Base-by-base conservation (phyloP, 2,329 filamentous ascomycete genomes). In the Aureobasidium sp. region DNA sequence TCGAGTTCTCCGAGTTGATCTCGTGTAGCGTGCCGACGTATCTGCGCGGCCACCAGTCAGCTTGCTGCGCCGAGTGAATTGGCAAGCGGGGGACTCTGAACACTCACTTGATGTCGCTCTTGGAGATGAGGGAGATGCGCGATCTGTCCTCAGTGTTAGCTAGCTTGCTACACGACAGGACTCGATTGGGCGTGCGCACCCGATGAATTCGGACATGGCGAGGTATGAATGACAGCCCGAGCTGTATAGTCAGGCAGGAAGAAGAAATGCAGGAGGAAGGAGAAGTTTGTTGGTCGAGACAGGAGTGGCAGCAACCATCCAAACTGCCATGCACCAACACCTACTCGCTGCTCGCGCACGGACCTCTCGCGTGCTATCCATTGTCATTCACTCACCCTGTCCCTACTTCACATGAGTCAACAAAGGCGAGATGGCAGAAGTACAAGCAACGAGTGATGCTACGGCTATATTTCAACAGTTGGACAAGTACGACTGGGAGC, bases 1-100 rank as follows among this genome's bases (percentile, higher is more conserved):
- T 97, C 50, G 93, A 95, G 69, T 91, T 89, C 76, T 96, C 92
- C 65, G 93, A 96, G 77, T 97, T 97, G 83, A 99, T 99, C 76
- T 97, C 90, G 78, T 97, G 91, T 58, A 99, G 86, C 60, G 89
- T 93, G 68, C 94, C 94, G 72, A 96, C 90, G 79, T 97, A 97
- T 77, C 92, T 97, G 71, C 63, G 64, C 12, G 17, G n/a, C 6
- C 44, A 14, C 49, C 35, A 50, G 45, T 62, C 40, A 58, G 63
- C 54, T 45, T 33, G 19, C 19, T 24, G 7, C 19, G 3, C 6
- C 22, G 11, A 27, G 1, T 6, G 19, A 31, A 48, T 27, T 37
- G 14, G 33, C 22, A 40, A 29, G 12, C 40, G 33, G 24, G 60
- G 61, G 58, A 22, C 35, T 62, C 66, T 65, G 65, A 63, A 64